phyloP scores from a whole-genome alignment of 2,329 filamentous ascomycete species.

The Ophiocordyceps sinensis region DNA sequence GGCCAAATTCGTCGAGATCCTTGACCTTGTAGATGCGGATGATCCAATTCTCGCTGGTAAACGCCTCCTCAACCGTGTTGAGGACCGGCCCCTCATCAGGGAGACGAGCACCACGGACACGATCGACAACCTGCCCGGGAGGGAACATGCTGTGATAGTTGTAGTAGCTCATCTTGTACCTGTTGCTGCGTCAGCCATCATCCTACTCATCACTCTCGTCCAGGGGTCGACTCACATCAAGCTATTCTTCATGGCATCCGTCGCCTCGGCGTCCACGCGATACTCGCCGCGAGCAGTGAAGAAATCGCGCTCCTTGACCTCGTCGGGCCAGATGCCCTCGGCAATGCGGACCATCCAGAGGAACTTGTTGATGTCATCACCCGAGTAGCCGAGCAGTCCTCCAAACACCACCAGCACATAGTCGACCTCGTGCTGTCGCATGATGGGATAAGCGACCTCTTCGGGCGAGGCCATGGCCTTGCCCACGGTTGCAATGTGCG shows the following conservation, averaged over 20 bases:
- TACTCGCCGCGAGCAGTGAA: conserved; percentile 93
- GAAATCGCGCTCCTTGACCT: conserved; percentile 93
- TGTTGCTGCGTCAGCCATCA: conserved; percentile 24
- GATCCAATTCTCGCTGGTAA: conserved; percentile 99
- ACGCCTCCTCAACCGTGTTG: conserved; percentile 86
- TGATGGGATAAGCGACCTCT: conserved; percentile 96
- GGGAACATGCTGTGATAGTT: conserved; percentile 92
- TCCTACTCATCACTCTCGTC: not conserved
- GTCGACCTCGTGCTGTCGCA: conserved; percentile 96
- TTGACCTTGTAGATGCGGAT: conserved; percentile 99
- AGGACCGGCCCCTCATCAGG: conserved; percentile 78
- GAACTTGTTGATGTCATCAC: conserved; percentile 99
- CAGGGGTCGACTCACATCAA: conserved; percentile 62
- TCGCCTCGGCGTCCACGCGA: conserved; percentile 82
- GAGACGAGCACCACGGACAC: conserved; percentile 67
- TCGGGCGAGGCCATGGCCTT: conserved; percentile 98
- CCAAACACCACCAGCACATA: conserved; percentile 98
- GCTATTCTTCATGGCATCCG: conserved; percentile 96
- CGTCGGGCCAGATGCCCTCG: conserved; percentile 98
- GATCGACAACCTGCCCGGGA: conserved; percentile 74
- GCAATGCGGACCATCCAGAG: conserved; percentile 99
- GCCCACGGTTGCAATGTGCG: conserved; percentile 95
- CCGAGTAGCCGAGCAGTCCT: conserved; percentile 89
- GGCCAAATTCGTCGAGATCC: conserved; percentile 88
- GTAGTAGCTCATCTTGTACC: conserved; percentile 99